Evolutionary conservation across 352 stramenopile species (phyloP), one percentile per base, ranked within the genome.

Genomic region (Globisporangium abappressorium): DNA sequence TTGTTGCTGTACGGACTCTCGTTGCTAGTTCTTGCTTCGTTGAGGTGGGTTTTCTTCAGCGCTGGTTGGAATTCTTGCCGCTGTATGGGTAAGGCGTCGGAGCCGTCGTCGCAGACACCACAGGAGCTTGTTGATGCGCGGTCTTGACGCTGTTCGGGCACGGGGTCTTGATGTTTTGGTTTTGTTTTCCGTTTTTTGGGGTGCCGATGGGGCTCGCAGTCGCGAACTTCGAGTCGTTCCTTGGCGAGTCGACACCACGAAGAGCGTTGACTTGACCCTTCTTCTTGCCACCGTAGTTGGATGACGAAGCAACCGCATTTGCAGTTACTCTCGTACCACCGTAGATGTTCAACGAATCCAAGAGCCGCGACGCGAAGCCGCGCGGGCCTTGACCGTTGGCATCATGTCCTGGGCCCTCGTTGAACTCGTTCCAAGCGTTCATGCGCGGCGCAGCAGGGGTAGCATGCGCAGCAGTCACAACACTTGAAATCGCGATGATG

Each of bases 401-500:
- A 41, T 59, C 67, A 58, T 69, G 65, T 57, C 75, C 69, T 56
- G 79, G 69, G 34, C 47, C 62, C 7, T 72, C 60, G 9, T 65
- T 26, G 46, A 55, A 60, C 33, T 74, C 36, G 41, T 34, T 56
- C 69, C 72, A 69, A 34, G 64, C 57, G 57, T 80, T 74, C 65
- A 62, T 30, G 26, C 33, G 62, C 22, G 49, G 49, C 53, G 34
- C 66, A 46, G 70, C 38, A 46, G 38, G 72, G 22, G 66, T 69
- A 43, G 68, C 77, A 58, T 81, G 74, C 22, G 78, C 68, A 18
- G 76, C 66, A 18, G 74, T 73, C 36, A 76, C 72, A 57, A 83
- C 74, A 38, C 76, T 82, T 34, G 80, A 79, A 62, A 88, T 73
- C 63, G 78, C 72, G 72, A 85, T 88, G 74, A 88, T 76, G 26